A percentile compares a stretch with the other conserved stretches of the same genome.
Conservation (phyloP, 441 rosid genomes). For the Eugenia klotzschiana region DNA sequence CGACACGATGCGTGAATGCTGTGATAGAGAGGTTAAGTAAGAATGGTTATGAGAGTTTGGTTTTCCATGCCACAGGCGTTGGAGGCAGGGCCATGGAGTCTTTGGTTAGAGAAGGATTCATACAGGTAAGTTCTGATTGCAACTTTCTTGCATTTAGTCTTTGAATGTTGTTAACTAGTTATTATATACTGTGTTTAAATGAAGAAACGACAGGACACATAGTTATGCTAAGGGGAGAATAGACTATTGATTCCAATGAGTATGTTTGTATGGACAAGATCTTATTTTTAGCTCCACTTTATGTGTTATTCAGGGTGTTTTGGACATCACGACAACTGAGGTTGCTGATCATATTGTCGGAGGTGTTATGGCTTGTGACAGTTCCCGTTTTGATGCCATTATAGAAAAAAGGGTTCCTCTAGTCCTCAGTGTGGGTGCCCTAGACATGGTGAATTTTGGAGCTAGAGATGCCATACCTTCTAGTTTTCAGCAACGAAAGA, state of each 20-base stretch:
- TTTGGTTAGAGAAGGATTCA: conserved; percentile 61
- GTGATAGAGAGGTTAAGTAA: conserved; percentile 45
- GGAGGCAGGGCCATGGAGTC: conserved; percentile 95
- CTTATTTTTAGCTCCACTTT: neutral
- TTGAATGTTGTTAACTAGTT: neutral
- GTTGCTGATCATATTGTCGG: conserved; percentile 87
- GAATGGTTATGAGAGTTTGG: conserved; percentile 64
- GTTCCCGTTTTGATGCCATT: conserved; percentile 64
- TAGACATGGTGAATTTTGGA: conserved; percentile 95
- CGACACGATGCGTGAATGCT: conserved; percentile 70
- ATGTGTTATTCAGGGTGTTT: conserved; percentile 43
- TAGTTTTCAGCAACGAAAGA: conserved; percentile 45
- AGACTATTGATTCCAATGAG: neutral
- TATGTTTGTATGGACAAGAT: neutral
- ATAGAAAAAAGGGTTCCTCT: conserved; percentile 69
- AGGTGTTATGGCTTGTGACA: conserved; percentile 90
- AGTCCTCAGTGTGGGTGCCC: conserved; percentile 80
- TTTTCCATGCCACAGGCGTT: conserved; percentile 89
- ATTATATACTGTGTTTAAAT: neutral
- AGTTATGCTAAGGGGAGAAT: neutral
- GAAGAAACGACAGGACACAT: neutral
- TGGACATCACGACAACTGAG: conserved; percentile 85
- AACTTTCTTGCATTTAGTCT: neutral
- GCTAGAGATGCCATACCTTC: conserved; percentile 64
- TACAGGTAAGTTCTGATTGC: conserved; percentile 36